phyloP scores from a whole-genome alignment of 2,329 filamentous ascomycete species.

The Colletotrichum cereale region DNA sequence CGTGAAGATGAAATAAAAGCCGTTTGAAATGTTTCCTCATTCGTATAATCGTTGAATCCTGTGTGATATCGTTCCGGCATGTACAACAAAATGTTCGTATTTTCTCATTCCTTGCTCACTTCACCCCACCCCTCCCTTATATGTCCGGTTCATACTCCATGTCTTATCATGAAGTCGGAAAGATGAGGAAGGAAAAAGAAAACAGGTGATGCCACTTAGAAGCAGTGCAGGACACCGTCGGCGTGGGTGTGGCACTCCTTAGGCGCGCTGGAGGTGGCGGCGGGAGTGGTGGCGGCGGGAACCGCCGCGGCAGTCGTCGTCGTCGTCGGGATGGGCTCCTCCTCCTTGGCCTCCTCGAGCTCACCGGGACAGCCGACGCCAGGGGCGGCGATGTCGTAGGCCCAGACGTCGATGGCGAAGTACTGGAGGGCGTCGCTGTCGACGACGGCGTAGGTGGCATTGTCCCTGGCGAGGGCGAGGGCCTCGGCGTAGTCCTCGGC shows the following conservation, averaged over 20 bases:
- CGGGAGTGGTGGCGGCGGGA: conserved; percentile 55
- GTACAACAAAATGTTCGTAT: background rate
- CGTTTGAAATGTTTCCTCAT: background rate
- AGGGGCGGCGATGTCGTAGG: conserved; percentile 73
- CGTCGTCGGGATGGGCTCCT: conserved; percentile 17
- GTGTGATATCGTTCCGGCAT: conserved; percentile 38
- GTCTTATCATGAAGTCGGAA: too few relatives aligned
- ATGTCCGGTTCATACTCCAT: background rate
- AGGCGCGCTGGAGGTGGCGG: conserved; percentile 70
- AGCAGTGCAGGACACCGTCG: conserved; percentile 52
- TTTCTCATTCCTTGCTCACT: background rate
- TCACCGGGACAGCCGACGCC: conserved; percentile 72
- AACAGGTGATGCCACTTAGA: background rate
- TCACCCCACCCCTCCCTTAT: background rate
- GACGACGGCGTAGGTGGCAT: conserved; percentile 61
- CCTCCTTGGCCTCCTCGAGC: conserved; percentile 30
- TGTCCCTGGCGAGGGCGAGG: conserved; percentile 62
- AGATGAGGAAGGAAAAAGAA: background rate
- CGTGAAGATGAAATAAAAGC: background rate
- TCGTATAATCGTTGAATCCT: conserved; percentile 21
- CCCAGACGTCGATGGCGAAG: conserved; percentile 77
- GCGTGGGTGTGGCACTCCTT: conserved; percentile 60
- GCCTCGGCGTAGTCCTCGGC: conserved; percentile 69
- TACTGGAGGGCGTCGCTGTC: conserved; percentile 76
- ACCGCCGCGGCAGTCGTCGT: conserved; percentile 49